phyloP scores from a whole-genome alignment of 1,284 basidiomycete species.

The Stereum hirsutum region DNA sequence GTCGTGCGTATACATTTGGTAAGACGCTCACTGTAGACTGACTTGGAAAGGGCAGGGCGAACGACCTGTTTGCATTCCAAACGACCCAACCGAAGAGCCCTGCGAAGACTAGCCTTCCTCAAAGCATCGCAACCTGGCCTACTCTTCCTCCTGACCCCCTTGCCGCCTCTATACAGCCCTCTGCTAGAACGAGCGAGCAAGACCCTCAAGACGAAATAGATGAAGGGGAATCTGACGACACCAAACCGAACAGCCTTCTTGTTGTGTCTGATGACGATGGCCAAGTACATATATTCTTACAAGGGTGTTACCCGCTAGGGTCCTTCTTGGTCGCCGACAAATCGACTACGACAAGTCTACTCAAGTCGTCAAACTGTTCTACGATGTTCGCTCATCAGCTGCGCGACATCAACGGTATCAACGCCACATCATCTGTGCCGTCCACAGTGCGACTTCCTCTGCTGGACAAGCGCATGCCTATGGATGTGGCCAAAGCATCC shows the following conservation, averaged over 20 bases:
- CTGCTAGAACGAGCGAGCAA: constrained; percentile 23
- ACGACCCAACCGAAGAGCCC: constrained; percentile 42
- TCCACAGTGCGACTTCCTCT: constrained; percentile 45
- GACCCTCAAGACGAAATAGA: constrained; percentile 27
- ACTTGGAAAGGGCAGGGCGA: constrained; percentile 40
- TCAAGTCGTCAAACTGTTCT: constrained; percentile 37
- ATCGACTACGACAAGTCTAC: constrained; percentile 32
- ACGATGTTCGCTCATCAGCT: constrained; percentile 37
- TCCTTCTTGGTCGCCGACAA: constrained; percentile 32
- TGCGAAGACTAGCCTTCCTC: constrained; percentile 36
- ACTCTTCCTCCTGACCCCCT: constrained; percentile 44
- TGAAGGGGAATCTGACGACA: constrained; percentile 40
- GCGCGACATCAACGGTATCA: constrained; percentile 1
- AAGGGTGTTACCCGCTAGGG: constrained; percentile 77
- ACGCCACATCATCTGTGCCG: constrained; percentile 30
- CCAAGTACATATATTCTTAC: constrained; percentile 55
- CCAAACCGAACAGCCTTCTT: constrained; percentile 55
- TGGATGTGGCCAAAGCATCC: constrained; percentile 62
- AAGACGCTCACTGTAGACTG: neutral
- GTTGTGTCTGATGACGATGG: constrained; percentile 50
- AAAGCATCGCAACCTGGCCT: constrained; percentile 59
- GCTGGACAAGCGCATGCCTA: constrained; percentile 40
- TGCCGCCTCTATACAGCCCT: constrained; percentile 45
- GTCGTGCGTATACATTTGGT: constrained; percentile 31
- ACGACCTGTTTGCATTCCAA: constrained; percentile 72